Evolutionary conservation across 305 asterid genomes (phyloP).

Genomic region (Ajuga reptans): DNA sequence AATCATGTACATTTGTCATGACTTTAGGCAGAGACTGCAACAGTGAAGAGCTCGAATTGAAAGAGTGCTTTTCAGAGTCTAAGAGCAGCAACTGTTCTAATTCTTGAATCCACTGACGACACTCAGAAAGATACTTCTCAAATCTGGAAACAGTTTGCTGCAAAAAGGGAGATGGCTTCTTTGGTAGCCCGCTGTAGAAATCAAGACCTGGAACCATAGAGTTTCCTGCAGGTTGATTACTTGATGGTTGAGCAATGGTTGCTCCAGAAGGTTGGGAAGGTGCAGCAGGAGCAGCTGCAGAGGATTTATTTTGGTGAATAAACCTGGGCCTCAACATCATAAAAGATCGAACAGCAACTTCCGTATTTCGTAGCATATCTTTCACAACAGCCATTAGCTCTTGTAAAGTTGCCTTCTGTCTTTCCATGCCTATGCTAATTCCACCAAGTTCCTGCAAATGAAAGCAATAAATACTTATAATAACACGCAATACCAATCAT

Average conservation of each 20-base stretch:
- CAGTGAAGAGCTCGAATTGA: slow-evolving; percentile 54
- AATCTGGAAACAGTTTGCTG: slow-evolving; percentile 80
- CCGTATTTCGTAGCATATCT: slow-evolving; percentile 82
- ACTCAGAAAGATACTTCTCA: slow-evolving; percentile 77
- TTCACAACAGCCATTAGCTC: slow-evolving; percentile 72
- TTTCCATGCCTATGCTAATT: slow-evolving; percentile 64
- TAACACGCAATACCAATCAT: not conserved
- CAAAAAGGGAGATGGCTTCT: slow-evolving; percentile 87
- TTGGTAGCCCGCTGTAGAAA: slow-evolving; percentile 85
- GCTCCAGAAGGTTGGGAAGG: slow-evolving; percentile 65
- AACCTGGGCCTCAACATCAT: slow-evolving; percentile 84
- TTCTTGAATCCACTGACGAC: slow-evolving; percentile 90
- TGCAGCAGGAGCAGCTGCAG: slow-evolving; percentile 38
- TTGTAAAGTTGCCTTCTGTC: slow-evolving; percentile 71
- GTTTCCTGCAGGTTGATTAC: slow-evolving; percentile 51
- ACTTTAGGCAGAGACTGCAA: slow-evolving; percentile 85
- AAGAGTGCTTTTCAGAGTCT: slow-evolving; percentile 54
- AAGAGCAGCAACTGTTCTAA: slow-evolving; percentile 76
- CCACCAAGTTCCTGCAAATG: slow-evolving; percentile 83
- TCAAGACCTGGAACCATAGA: slow-evolving; percentile 57
- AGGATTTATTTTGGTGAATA: slow-evolving; percentile 54
- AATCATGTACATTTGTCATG: slow-evolving; percentile 77
- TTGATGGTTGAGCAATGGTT: slow-evolving; percentile 41
- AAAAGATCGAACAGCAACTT: slow-evolving; percentile 86
- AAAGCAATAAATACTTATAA: not conserved